Evolutionary conservation across 139 green algal species (phyloP), one percentile per base, ranked within the genome.

Genomic region (Chlorella vulgaris): DNA sequence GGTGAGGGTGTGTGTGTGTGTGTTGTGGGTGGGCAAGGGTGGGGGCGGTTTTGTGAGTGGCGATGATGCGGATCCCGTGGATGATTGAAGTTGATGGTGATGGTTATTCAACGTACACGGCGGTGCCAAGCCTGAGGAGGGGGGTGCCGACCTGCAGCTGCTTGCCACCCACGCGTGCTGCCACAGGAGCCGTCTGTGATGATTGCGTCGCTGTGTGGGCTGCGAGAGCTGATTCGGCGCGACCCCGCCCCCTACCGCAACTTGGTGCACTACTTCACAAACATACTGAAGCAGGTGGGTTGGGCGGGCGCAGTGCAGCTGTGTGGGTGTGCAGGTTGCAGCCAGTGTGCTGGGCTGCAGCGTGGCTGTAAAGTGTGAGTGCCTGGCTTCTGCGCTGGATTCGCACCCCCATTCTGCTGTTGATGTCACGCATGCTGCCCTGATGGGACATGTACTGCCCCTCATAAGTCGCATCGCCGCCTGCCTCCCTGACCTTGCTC

Each of bases 101-200:
- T 21, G 22, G 47, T 58, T 24, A 58, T 58, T 58, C 15, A 58
- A 10, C 15, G 47, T 58, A n/a, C 47, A 55, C 22, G 55, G 18
- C 18, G 28, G 55, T 29, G 15, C 55, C 55, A 28, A 31, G 55
- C 55, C 10, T 10, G 10, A 24, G 47, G 15, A 68, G n/a, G n/a
- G 26, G 26, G 28, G 61, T 33, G 26, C 61, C 3, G 39, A 10
- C 22, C 4, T 29, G 38, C 69, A 26, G 6, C 69, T 76, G 40
- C 68, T 26, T 42, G 43, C 29, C 36, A 18, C 50, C 7, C 36
- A 0, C 47, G 92, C 76, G 91, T 97, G 69, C 75, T 90, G 28
- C 86, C 19, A 22, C 90, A 96, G 90, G 96, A 99, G 85, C 96
- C 96, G 24, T 90, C 88, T 43, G 96, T 99, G 3, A 99, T 99